These are phyloP conservation scores for Blumeriella jaapii DNA, from an alignment of 2,329 filamentous ascomycete species.

Conservation along the genomic window DNA sequence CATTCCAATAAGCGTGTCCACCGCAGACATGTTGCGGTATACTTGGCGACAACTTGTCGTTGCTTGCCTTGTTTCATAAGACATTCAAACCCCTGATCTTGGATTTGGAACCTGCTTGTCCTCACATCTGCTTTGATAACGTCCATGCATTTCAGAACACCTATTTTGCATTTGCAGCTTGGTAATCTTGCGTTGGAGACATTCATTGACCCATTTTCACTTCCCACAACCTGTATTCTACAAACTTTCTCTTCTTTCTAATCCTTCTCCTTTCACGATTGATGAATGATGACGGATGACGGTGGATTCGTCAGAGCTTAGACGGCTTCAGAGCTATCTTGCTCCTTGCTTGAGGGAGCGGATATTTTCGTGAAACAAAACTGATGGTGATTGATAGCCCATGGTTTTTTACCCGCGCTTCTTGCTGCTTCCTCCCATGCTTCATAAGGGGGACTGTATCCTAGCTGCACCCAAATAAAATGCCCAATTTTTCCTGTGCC, in stretches of 20 bases:
- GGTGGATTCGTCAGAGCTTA: background rate
- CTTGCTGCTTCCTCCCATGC: no score
- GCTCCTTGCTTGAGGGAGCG: background rate
- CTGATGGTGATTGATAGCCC: no score
- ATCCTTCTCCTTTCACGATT: no score
- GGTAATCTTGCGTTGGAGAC: constrained; percentile 4
- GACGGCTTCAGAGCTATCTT: background rate
- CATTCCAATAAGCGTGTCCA: no score
- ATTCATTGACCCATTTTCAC: background rate
- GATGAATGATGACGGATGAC: no score
- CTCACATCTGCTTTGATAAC: background rate
- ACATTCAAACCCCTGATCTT: background rate
- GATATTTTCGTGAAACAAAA: no score
- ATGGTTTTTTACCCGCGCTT: no score
- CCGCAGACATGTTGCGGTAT: no score
- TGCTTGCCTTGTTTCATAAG: background rate
- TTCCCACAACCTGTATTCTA: constrained; percentile 1
- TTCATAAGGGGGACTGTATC: no score
- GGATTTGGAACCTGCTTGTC: background rate
- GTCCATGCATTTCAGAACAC: constrained; percentile 1
- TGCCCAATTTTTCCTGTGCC: no score
- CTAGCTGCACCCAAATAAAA: no score
- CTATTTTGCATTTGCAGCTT: constrained; percentile 3
- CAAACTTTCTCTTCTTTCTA: background rate
- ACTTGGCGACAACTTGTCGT: background rate